These are phyloP conservation scores for Debaryomyces robertsiae DNA, from an alignment of 1,139 yeast species.

Conservation along the genomic window DNA sequence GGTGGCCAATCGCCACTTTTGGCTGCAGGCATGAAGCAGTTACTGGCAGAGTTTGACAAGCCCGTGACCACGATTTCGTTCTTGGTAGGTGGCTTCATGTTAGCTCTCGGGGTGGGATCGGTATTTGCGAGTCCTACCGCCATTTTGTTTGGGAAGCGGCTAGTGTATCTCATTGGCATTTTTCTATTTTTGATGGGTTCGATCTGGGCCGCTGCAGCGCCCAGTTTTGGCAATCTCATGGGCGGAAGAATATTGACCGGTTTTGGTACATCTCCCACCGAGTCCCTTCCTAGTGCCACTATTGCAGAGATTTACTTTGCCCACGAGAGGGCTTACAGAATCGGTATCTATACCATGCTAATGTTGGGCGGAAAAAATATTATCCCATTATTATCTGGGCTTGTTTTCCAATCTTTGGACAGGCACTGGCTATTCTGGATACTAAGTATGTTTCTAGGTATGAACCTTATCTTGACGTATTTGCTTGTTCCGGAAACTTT, in stretches of 20 bases:
- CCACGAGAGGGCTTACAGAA: constrained; percentile 66
- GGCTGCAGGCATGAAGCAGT: constrained; percentile 55
- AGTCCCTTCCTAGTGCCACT: constrained; percentile 62
- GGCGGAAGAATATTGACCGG: constrained; percentile 62
- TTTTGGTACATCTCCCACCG: constrained; percentile 63
- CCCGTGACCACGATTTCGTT: constrained; percentile 49
- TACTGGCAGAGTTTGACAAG: constrained; percentile 47
- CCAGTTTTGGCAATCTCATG: constrained; percentile 51
- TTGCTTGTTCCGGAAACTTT: constrained; percentile 67
- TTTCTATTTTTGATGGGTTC: constrained; percentile 54
- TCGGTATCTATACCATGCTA: constrained; percentile 62
- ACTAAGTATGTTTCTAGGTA: constrained; percentile 54
- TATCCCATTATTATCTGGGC: constrained; percentile 58
- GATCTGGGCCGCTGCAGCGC: constrained; percentile 56
- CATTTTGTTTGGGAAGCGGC: constrained; percentile 59
- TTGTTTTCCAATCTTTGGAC: constrained; percentile 50
- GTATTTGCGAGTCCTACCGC: constrained; percentile 62
- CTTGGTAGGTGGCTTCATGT: constrained; percentile 63
- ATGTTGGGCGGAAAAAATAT: constrained; percentile 65
- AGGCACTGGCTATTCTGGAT: constrained; percentile 70
- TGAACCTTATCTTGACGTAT: constrained; percentile 46
- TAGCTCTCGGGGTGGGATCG: constrained; percentile 60
- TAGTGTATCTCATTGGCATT: constrained; percentile 54
- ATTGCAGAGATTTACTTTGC: constrained; percentile 66
- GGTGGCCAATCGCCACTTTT: constrained; percentile 67